A percentile compares a stretch with the other conserved stretches of the same genome.
Conservation (phyloP, 2,329 filamentous ascomycete genomes). For the Myriosclerotinia duriaeana region DNA sequence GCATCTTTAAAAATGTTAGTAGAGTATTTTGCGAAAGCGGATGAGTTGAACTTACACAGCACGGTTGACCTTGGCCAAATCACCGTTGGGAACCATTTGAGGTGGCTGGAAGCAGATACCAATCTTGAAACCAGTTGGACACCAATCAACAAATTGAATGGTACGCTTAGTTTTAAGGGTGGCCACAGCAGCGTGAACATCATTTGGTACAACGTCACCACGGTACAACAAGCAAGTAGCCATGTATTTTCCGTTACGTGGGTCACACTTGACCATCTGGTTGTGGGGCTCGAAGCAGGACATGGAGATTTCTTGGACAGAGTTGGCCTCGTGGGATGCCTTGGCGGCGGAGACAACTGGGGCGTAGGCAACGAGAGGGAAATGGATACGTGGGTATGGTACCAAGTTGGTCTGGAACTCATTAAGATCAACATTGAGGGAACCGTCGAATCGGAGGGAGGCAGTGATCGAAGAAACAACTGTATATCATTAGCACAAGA, state of each 20-base stretch:
- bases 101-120: conserved; percentile 94
- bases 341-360: conserved; percentile 61
- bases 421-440: conserved; percentile 66
- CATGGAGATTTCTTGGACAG: conserved; percentile 20
- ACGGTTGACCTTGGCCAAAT: conserved; percentile 96
- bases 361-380: conserved; percentile 64
- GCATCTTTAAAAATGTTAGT: conserved; percentile 3
- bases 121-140: conserved; percentile 99
- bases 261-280: conserved; percentile 67
- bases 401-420: conserved; percentile 71
- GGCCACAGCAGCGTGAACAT: conserved; percentile 58
- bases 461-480: conserved; percentile 67
- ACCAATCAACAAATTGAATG: conserved; percentile 93
- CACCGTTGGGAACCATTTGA: conserved; percentile 75
- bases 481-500: conserved; percentile 58
- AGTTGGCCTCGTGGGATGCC: conserved; percentile 55
- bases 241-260: conserved; percentile 68
- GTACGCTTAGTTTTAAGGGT: conserved; percentile 66
- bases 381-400: conserved; percentile 66
- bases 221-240: conserved; percentile 65
- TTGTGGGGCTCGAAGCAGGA: conserved; percentile 63
- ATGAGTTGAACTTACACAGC: conserved; percentile 72
- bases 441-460: conserved; percentile 63
- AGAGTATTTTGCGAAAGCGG: conserved; percentile 29
- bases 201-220: conserved; percentile 63